Evolutionary conservation across 306 rosid species (phyloP).

Genomic region (Crotalaria pallida): DNA sequence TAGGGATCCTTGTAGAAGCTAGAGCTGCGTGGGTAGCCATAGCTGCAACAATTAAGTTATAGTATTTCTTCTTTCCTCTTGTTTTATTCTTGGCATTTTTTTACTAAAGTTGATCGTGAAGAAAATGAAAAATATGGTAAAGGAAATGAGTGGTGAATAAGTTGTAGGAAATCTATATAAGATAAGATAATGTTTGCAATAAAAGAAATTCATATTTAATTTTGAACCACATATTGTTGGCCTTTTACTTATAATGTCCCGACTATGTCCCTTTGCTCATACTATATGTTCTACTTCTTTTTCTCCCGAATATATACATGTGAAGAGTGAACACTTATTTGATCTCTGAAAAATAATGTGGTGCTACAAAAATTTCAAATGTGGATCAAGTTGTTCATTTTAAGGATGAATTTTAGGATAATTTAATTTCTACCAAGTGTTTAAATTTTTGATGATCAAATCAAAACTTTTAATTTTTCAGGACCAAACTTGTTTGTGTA

Average conservation of each 20-base stretch:
- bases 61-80: neutral
- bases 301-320: too few relatives aligned
- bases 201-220: slow-evolving; percentile 16
- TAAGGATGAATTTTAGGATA: too few relatives aligned
- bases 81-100: slow-evolving; percentile 16
- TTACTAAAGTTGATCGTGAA: neutral
- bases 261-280: neutral
- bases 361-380: too few relatives aligned
- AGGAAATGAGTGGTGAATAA: slow-evolving; percentile 70
- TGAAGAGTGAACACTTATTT: too few relatives aligned
- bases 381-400: too few relatives aligned
- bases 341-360: too few relatives aligned
- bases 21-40: slow-evolving; percentile 97
- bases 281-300: too few relatives aligned
- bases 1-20: slow-evolving; percentile 74
- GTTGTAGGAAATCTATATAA: slow-evolving; percentile 27
- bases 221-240: slow-evolving; percentile 43
- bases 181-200: slow-evolving; percentile 61
- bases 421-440: too few relatives aligned
- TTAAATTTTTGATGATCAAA: too few relatives aligned
- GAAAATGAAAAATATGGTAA: slow-evolving; percentile 8
- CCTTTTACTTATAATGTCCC: slow-evolving; percentile 33
- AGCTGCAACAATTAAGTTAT: slow-evolving; percentile 22
- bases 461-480: too few relatives aligned
- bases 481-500: too few relatives aligned